Conservation (phyloP, 441 rosid genomes). For the Erodium chrysanthum region DNA sequence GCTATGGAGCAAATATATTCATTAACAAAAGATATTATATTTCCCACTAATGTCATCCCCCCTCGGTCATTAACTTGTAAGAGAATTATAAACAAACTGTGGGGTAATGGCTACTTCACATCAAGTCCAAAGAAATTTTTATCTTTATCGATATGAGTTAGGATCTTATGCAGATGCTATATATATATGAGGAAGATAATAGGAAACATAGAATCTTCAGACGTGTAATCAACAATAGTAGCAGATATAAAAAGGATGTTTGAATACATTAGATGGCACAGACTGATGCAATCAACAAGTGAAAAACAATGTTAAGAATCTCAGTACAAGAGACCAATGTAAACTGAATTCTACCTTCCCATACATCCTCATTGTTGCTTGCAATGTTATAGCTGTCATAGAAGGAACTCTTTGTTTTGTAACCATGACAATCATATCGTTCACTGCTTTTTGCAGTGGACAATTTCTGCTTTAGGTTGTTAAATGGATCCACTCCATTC, state of each 20-base stretch:
- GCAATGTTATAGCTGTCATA: constrained; percentile 17
- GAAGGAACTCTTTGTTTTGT: constrained; percentile 30
- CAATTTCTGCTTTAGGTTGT: constrained; percentile 24
- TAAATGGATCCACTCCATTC: constrained; percentile 24
- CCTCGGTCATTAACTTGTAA: neutral
- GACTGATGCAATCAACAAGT: neutral
- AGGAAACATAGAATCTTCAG: neutral
- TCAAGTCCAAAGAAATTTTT: neutral
- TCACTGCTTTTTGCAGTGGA: constrained; percentile 20
- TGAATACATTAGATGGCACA: constrained; percentile 3
- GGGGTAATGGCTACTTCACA: no score
- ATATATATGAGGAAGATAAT: neutral
- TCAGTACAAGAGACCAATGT: constrained; percentile 1
- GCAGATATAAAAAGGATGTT: neutral
- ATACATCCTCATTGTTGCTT: constrained; percentile 22
- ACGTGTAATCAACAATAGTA: neutral
- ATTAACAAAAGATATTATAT: neutral
- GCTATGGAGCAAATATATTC: neutral
- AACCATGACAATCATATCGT: constrained; percentile 25
- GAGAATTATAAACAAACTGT: no score
- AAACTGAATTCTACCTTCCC: constrained; percentile 42
- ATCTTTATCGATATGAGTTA: neutral
- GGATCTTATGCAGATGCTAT: neutral
- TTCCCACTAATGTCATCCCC: neutral
- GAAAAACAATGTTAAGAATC: constrained; percentile 4